Percentiles rank a stretch among this genome's conserved stretches.
phyloP scores from a whole-genome alignment of 2,329 filamentous ascomycete species.

The Orbilia brochopaga region DNA sequence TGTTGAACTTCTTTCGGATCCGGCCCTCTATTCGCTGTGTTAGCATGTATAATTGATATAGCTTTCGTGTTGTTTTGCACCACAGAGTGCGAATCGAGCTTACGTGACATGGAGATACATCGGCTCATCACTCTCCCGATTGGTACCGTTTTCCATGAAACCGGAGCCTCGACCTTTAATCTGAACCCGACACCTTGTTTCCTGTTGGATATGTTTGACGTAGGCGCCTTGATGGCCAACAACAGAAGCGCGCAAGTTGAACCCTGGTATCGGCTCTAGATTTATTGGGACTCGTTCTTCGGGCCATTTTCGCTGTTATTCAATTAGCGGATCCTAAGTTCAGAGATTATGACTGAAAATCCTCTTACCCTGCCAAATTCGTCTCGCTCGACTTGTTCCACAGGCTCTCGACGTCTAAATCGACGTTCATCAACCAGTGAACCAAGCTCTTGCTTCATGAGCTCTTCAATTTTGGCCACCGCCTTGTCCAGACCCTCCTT shows the following conservation, averaged over 20 bases:
- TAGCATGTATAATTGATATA: constrained; percentile 54
- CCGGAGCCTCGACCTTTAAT: constrained; percentile 97
- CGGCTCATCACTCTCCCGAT: constrained; percentile 86
- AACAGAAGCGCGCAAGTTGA: constrained; percentile 94
- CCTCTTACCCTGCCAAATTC: constrained; percentile 80
- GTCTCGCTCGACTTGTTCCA: constrained; percentile 82
- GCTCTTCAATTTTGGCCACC: constrained; percentile 84
- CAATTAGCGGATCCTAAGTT: constrained; percentile 43
- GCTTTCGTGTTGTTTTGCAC: neutral
- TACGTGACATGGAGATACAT: constrained; percentile 98
- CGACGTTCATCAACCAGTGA: constrained; percentile 93
- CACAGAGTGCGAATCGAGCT: constrained; percentile 57
- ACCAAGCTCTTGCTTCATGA: constrained; percentile 94
- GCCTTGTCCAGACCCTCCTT: constrained; percentile 92
- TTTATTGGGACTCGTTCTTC: constrained; percentile 92
- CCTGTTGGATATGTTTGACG: constrained; percentile 96
- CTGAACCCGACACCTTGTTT: constrained; percentile 93
- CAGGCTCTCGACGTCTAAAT: constrained; percentile 79
- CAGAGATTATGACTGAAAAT: constrained; percentile 1
- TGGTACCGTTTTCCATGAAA: constrained; percentile 88
- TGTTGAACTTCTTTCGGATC: constrained; percentile 83
- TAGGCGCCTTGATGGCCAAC: constrained; percentile 93
- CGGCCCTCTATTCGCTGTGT: constrained; percentile 70
- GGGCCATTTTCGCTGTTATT: constrained; percentile 88
- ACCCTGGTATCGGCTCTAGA: constrained; percentile 88